These are phyloP conservation scores for Dryadomyces sulphureus DNA, from an alignment of 2,329 filamentous ascomycete species.

Conservation along the genomic window DNA sequence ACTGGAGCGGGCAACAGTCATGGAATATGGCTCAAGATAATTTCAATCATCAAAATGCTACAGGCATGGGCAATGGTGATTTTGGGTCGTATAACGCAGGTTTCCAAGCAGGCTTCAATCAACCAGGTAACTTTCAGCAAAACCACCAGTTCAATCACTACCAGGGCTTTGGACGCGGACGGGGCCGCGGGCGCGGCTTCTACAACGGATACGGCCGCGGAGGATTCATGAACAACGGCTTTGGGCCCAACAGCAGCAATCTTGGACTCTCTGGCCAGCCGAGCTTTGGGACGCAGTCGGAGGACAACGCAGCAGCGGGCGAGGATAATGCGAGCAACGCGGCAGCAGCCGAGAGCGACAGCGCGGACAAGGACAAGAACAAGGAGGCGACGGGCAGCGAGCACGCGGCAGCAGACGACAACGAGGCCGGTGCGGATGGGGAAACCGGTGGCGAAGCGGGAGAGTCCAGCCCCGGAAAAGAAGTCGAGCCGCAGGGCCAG, in stretches of 20 bases:
- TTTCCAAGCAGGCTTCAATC: conserved; percentile 64
- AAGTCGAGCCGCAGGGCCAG: conserved; percentile 3
- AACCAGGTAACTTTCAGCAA: conserved; percentile 73
- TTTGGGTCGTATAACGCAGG: conserved; percentile 67
- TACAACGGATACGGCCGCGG: conserved; percentile 42
- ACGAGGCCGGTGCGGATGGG: too few relatives aligned
- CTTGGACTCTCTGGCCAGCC: neutral
- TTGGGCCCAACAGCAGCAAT: neutral
- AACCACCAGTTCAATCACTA: conserved; percentile 68
- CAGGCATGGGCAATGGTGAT: conserved; percentile 67
- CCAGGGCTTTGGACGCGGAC: conserved; percentile 49
- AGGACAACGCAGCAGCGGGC: neutral
- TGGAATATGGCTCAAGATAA: conserved; percentile 81
- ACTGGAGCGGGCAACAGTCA: conserved; percentile 68
- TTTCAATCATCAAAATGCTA: conserved; percentile 75
- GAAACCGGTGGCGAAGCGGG: too few relatives aligned
- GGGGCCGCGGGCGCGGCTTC: conserved; percentile 51
- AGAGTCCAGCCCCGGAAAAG: too few relatives aligned
- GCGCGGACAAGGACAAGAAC: too few relatives aligned
- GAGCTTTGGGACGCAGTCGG: conserved; percentile 1
- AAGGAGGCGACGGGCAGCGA: neutral
- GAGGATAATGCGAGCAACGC: neutral
- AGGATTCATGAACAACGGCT: conserved; percentile 20
- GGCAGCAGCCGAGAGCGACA: neutral
- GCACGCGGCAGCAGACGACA: too few relatives aligned